phyloP scores from a whole-genome alignment of 768 basidiomycete species.

The Boletellus emodensis region DNA sequence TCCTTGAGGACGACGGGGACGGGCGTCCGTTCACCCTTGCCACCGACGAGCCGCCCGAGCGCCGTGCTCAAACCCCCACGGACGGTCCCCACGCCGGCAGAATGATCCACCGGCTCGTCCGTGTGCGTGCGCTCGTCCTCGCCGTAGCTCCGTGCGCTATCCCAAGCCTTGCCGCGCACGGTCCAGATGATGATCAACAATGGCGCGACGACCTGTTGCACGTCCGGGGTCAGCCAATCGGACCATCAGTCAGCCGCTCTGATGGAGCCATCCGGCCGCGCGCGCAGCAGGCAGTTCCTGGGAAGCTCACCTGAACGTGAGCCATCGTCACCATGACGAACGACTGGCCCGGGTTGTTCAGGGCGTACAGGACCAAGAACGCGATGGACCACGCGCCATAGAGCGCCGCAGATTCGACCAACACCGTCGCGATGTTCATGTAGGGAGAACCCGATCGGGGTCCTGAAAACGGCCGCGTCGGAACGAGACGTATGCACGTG shows the following conservation, averaged over 20 bases:
- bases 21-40: no score
- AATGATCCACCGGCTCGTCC: not conserved
- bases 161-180: constrained; percentile 21
- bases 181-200: constrained; percentile 26
- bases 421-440: constrained; percentile 17
- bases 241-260: no score
- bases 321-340: constrained; percentile 22
- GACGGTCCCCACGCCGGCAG: not conserved
- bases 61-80: not conserved
- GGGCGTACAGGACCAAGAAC: constrained; percentile 20
- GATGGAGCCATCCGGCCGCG: no score
- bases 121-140: not conserved
- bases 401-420: constrained; percentile 25
- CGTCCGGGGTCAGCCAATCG: not conserved
- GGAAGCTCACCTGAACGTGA: constrained; percentile 20
- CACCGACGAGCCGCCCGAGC: no score
- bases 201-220: constrained; percentile 21
- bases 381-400: constrained; percentile 24
- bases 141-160: not conserved
- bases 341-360: constrained; percentile 13
- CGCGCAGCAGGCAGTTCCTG: no score
- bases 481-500: no score
- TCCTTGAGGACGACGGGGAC: not conserved
- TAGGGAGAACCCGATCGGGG: constrained; percentile 17
- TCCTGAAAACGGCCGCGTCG: constrained; percentile 5